Evolutionary conservation across 139 green algal species (phyloP).

Genomic region (Eudorina sp.): DNA sequence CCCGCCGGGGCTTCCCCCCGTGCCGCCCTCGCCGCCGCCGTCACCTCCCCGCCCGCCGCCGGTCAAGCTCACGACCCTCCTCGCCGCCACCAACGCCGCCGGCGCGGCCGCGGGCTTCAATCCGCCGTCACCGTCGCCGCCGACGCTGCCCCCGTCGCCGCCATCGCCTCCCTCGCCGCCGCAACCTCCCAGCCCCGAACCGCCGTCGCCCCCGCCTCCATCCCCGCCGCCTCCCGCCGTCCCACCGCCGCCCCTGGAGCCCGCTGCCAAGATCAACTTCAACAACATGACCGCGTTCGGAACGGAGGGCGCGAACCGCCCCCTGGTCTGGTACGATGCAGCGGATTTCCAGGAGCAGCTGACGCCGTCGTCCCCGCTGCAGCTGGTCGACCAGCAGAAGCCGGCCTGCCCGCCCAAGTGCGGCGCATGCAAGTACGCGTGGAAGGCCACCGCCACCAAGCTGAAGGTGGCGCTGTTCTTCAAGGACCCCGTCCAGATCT

Average conservation of each 20-base stretch:
- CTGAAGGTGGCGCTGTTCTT: not conserved
- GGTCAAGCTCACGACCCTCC: not conserved
- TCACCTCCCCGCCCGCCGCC: not conserved
- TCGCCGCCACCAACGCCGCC: not conserved
- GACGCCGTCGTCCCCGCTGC: not conserved
- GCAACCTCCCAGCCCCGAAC: too few species aligned
- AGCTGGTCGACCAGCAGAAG: not conserved
- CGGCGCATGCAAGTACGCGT: not conserved
- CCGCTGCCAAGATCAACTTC: not conserved
- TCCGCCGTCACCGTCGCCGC: not conserved
- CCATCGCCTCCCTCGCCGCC: not conserved
- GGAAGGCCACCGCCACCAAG: not conserved
- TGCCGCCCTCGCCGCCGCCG: not conserved
- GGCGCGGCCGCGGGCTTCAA: too few species aligned
- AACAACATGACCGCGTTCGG: not conserved
- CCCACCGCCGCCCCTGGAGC: too few species aligned
- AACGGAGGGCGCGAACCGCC: too few species aligned
- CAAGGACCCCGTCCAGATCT: constrained; percentile 1
- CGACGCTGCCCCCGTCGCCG: not conserved
- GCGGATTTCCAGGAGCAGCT: not conserved
- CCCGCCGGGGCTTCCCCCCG: not conserved
- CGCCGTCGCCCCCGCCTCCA: not conserved
- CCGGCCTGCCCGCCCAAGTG: not conserved
- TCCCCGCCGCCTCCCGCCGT: not conserved
- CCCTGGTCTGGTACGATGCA: not conserved